phyloP scores from a whole-genome alignment of 1,284 basidiomycete species.

The Golubevia pallescens region DNA sequence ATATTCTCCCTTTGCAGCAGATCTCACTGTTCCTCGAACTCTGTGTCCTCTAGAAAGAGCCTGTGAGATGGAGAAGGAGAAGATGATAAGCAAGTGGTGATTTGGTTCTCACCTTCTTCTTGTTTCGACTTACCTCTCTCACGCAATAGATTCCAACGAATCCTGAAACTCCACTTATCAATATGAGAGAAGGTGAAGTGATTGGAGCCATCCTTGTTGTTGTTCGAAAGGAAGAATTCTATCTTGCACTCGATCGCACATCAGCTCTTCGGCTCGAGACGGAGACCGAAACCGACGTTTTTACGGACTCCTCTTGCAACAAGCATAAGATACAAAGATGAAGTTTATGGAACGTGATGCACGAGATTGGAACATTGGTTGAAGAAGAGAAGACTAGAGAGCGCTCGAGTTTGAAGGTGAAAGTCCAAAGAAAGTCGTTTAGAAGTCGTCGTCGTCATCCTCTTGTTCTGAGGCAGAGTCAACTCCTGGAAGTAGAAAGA shows the following conservation, averaged over 20 bases:
- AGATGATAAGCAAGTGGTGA: conserved; percentile 71
- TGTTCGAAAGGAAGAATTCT: not conserved
- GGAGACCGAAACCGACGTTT: too few species aligned
- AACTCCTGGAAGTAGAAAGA: not conserved
- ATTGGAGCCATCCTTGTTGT: not conserved
- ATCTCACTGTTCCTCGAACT: conserved; percentile 66
- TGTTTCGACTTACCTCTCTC: not conserved
- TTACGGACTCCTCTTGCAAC: too few species aligned
- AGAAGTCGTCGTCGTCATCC: conserved; percentile 11
- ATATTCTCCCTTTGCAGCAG: conserved; percentile 65
- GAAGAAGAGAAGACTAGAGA: too few species aligned
- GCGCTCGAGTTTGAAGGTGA: too few species aligned
- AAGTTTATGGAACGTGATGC: too few species aligned
- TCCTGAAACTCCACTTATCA: not conserved
- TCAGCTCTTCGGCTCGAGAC: too few species aligned
- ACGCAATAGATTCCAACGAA: not conserved
- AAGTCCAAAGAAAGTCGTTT: not conserved
- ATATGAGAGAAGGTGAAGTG: not conserved
- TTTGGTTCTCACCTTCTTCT: not conserved
- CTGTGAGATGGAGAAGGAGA: too few species aligned
- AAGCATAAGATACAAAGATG: too few species aligned
- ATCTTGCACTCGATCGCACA: too few species aligned
- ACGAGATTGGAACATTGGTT: too few species aligned
- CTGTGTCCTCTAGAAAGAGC: too few species aligned
- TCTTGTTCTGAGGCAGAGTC: conserved; percentile 13